Evolutionary conservation across 257 asterid species (phyloP).

Genomic region (Henckelia pumila): DNA sequence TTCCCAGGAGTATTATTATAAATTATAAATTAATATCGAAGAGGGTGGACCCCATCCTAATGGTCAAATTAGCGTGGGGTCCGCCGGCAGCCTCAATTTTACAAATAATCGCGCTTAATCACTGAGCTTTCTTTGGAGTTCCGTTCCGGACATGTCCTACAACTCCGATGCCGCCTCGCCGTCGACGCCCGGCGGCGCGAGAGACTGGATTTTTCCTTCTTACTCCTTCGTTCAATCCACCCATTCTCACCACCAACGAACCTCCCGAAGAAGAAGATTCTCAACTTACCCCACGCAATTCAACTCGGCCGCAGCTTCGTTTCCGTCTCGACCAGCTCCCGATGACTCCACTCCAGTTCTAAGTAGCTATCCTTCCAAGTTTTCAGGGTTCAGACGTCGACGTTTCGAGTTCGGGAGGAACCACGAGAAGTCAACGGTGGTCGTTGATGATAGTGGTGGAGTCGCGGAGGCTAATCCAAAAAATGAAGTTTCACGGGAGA

Average conservation of each 20-base stretch:
- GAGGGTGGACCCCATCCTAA: no score
- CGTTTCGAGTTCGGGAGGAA: constrained; percentile 33
- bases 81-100: no score
- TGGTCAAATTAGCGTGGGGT: no score
- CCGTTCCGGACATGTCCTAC: constrained; percentile 43
- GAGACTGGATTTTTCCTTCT: constrained; percentile 83
- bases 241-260: constrained; percentile 31
- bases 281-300: constrained; percentile 48
- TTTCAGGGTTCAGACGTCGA: constrained; percentile 37
- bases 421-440: constrained; percentile 42
- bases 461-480: constrained; percentile 18
- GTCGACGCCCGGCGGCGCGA: constrained; percentile 36
- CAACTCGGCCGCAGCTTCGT: constrained; percentile 31
- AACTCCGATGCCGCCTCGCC: constrained; percentile 48
- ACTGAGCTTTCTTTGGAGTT: constrained; percentile 5
- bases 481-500: constrained; percentile 29
- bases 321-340: constrained; percentile 20
- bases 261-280: constrained; percentile 52
- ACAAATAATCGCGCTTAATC: not conserved
- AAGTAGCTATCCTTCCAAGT: constrained; percentile 24
- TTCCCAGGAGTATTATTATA: no score
- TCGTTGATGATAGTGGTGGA: constrained; percentile 23
- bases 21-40: no score
- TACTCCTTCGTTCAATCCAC: constrained; percentile 52
- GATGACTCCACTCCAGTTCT: constrained; percentile 24